Percentiles rank a stretch among this genome's conserved stretches.
phyloP scores from a whole-genome alignment of 2,329 filamentous ascomycete species.

The Cercospora sesami region DNA sequence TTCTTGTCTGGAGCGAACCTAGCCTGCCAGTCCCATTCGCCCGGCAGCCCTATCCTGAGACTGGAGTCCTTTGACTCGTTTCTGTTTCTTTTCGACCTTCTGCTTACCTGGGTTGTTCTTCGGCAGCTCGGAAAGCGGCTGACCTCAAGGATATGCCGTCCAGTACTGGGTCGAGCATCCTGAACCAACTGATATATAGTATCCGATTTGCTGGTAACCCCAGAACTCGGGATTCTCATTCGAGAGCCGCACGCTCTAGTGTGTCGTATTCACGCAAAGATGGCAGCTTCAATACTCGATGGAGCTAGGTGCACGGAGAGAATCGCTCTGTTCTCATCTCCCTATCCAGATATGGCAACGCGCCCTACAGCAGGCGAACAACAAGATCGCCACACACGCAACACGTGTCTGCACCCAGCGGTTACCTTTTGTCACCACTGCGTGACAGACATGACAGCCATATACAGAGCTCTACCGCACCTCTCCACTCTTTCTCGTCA shows the following conservation, averaged over 20 bases:
- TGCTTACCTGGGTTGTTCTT: background rate
- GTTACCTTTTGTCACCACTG: background rate
- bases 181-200: background rate
- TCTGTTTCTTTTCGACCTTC: background rate
- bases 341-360: background rate
- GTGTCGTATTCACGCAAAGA: background rate
- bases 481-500: too few species aligned
- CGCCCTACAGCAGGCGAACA: background rate
- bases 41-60: background rate
- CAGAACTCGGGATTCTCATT: background rate
- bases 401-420: background rate
- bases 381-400: background rate
- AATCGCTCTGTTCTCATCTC: background rate
- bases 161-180: background rate
- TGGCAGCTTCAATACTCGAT: background rate
- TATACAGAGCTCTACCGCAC: background rate
- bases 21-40: background rate
- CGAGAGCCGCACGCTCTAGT: background rate
- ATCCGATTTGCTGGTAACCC: background rate
- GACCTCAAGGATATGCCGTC: background rate
- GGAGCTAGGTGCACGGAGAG: background rate
- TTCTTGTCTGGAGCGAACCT: background rate
- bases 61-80: background rate
- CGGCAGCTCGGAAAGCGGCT: background rate
- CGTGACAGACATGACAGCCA: background rate